A percentile compares a stretch with the other conserved stretches of the same genome.
These are phyloP conservation scores for Batrachochytrium dendrobatidis DNA, from an alignment of 371 early-diverging fungal genomes.

Conservation along the genomic window DNA sequence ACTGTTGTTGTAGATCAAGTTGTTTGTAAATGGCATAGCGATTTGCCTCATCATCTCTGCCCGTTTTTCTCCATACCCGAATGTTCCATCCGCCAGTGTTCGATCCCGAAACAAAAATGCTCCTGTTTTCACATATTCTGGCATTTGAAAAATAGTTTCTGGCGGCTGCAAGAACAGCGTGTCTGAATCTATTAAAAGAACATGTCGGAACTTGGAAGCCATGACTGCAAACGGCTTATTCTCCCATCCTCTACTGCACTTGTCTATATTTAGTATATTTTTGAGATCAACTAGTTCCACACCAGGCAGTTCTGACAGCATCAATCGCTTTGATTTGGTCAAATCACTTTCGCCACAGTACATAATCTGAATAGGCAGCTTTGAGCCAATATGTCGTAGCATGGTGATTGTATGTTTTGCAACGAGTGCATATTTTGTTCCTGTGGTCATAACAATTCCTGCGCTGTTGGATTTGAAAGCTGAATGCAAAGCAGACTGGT, in stretches of 20 bases:
- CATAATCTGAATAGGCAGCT: constrained; percentile 65
- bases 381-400: constrained; percentile 47
- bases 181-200: constrained; percentile 67
- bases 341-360: constrained; percentile 55
- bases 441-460: constrained; percentile 67
- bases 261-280: constrained; percentile 18
- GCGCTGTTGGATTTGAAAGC: too few species aligned
- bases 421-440: constrained; percentile 47
- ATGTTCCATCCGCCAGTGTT: background rate
- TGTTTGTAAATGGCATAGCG: too few species aligned
- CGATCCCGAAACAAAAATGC: constrained; percentile 57
- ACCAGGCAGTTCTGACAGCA: constrained; percentile 19
- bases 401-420: constrained; percentile 49
- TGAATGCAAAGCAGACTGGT: too few species aligned
- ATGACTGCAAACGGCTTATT: constrained; percentile 62
- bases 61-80: background rate
- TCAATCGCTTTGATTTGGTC: constrained; percentile 16
- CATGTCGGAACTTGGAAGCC: constrained; percentile 53
- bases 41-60: constrained; percentile 5
- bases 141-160: constrained; percentile 41
- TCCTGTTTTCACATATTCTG: constrained; percentile 46
- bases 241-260: constrained; percentile 45
- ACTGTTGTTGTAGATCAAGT: constrained; percentile 44
- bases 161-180: constrained; percentile 58
- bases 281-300: constrained; percentile 43